Evolutionary conservation across 2,329 filamentous ascomycete genomes (phyloP).

Genomic region (Endothia cerciana): DNA sequence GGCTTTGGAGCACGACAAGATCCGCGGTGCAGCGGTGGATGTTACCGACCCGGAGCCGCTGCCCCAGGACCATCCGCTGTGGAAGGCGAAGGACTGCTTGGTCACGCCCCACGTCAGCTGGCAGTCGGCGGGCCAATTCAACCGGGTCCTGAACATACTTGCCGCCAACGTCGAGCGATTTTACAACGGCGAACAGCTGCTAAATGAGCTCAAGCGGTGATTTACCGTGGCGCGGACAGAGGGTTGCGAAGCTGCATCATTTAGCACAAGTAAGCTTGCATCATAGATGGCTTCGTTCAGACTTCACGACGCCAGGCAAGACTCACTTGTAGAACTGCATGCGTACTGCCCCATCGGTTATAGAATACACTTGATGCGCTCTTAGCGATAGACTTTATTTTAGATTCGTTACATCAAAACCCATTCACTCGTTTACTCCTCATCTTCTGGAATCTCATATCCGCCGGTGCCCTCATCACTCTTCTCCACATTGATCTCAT

Average conservation of each 20-base stretch:
- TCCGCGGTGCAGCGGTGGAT: constrained; percentile 66
- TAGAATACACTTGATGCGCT: no score
- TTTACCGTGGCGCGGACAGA: no score
- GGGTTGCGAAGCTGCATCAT: background rate
- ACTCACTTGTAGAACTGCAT: background rate
- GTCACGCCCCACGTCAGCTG: constrained; percentile 50
- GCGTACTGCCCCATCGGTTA: background rate
- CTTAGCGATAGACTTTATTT: background rate
- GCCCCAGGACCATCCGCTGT: constrained; percentile 65
- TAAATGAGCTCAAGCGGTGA: constrained; percentile 32
- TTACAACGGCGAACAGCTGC: constrained; percentile 33
- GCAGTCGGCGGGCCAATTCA: constrained; percentile 34
- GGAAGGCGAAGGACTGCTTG: constrained; percentile 66
- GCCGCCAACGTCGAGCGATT: constrained; percentile 37
- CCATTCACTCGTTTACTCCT: background rate
- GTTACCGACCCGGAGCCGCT: constrained; percentile 75
- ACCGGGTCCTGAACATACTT: constrained; percentile 35
- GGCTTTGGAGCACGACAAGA: constrained; percentile 48
- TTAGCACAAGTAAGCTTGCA: background rate
- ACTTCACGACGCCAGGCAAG: background rate
- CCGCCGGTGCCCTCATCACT: constrained; percentile 36
- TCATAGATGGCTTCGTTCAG: background rate
- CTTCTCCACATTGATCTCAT: constrained; percentile 30
- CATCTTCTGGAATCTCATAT: constrained; percentile 29
- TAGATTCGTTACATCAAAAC: background rate